Evolutionary conservation across 441 rosid genomes (phyloP), one percentile per base, ranked within the genome.

Genomic region (Rhodomyrtus psidioides): DNA sequence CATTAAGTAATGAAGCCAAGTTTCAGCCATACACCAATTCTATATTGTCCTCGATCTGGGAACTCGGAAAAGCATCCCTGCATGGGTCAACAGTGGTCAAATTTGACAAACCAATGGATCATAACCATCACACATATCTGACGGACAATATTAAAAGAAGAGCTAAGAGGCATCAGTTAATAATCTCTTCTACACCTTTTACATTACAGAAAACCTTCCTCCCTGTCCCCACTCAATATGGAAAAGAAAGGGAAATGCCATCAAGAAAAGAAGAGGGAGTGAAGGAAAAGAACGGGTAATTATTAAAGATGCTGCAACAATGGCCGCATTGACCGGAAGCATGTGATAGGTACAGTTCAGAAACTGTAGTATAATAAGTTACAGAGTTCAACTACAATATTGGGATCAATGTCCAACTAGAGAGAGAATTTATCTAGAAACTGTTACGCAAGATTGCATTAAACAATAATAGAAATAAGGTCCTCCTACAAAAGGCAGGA

Each of bases 401-500:
- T 88, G 85, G 60, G 82, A 82, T 13, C 53, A 58, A 70, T 83
- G 83, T 88, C 84, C 85, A 83, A 86, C 89, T 86, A 85, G 12
- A 13, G 83, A 82, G 89, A 85, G 84, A 75, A 70, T 10, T 70
- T 6, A 70, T 70, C 79, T 21, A 39, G 79, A 70, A 70, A 70
- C 39, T 39, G 79, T 70, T 39, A 70, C 49, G n/a, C 91, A 89
- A 84, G 88, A 90, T 90, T 39, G 88, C 91, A 93, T 91, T 91
- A 85, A 89, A 89, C 84, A 89, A 79, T 84, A 86, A 23, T 86
- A 55, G 90, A 84, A 91, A 89, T 85, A 86, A 55, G 87, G 90
- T 86, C 90, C 88, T 90, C 95, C 93, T 90, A 94, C 94, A 93
- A 90, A 75, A 88, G 85, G 90, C 82, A 82, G 91, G 91, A 84